Evolutionary conservation across 257 asterid genomes (phyloP).

Genomic region (Handroanthus guayacan): DNA sequence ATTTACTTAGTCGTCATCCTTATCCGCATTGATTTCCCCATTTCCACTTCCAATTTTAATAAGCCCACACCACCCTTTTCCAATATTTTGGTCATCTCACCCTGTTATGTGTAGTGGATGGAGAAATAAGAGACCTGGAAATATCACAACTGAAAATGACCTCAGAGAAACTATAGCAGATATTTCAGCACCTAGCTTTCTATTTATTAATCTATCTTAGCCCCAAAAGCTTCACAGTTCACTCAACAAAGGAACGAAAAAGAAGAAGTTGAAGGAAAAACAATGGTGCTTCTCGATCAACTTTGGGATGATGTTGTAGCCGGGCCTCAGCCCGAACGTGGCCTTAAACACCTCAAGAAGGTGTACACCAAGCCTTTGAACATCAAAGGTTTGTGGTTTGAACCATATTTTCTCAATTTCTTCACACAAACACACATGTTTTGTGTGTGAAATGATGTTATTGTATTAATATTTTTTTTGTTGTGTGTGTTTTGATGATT

Average conservation of each 20-base stretch:
- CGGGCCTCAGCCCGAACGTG: conserved; percentile 88
- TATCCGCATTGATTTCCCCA: conserved; percentile 39
- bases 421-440: background rate
- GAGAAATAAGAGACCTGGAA: conserved; percentile 27
- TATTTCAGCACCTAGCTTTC: conserved; percentile 39
- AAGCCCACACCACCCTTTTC: conserved; percentile 14
- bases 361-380: conserved; percentile 50
- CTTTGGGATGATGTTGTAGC: conserved; percentile 94
- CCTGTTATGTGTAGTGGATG: conserved; percentile 21
- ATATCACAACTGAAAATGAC: background rate
- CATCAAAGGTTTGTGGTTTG: conserved; percentile 48
- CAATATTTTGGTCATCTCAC: background rate
- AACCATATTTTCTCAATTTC: background rate
- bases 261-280: background rate
- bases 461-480: background rate
- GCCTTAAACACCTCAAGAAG: conserved; percentile 82
- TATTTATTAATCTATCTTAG: conserved; percentile 35
- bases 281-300: conserved; percentile 83
- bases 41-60: conserved; percentile 19
- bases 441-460: background rate
- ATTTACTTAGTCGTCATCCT: conserved; percentile 45
- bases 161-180: conserved; percentile 37
- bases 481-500: conserved; percentile 30
- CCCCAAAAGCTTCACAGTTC: background rate
- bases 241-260: no score